phyloP scores from a whole-genome alignment of 2,329 filamentous ascomycete genomes.

The Cyanodermella asteris region DNA sequence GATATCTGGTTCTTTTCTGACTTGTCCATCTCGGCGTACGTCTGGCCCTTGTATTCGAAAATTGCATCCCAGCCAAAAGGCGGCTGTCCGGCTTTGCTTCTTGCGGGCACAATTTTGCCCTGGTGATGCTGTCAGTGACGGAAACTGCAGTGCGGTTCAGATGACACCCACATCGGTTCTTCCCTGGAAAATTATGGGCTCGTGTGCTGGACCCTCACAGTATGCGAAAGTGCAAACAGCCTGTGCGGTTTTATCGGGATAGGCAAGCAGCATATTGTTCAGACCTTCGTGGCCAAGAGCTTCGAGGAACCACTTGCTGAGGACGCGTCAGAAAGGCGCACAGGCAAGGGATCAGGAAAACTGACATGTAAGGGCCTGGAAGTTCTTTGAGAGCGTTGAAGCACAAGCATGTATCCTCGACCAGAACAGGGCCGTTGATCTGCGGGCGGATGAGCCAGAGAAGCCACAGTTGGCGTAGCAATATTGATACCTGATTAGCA shows the following conservation, averaged over 20 bases:
- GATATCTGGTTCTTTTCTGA: slow-evolving; percentile 86
- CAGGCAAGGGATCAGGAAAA: slow-evolving; percentile 5
- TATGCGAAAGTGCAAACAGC: slow-evolving; percentile 95
- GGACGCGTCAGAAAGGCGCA: neutral
- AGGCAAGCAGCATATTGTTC: slow-evolving; percentile 74
- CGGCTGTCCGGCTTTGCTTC: slow-evolving; percentile 16
- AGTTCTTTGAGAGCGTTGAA: slow-evolving; percentile 81
- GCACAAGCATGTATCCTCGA: slow-evolving; percentile 88
- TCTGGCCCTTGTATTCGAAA: slow-evolving; percentile 82
- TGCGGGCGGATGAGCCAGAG: slow-evolving; percentile 15
- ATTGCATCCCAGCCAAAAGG: slow-evolving; percentile 74
- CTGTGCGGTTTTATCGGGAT: slow-evolving; percentile 75
- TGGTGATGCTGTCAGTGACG: neutral
- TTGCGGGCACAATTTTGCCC: slow-evolving; percentile 65
- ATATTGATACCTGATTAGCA: slow-evolving; percentile 21
- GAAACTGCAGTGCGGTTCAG: neutral
- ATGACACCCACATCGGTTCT: slow-evolving; percentile 46
- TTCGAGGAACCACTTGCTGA: slow-evolving; percentile 82
- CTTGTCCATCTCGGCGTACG: slow-evolving; percentile 89
- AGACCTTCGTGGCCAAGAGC: slow-evolving; percentile 63
- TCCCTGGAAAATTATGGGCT: slow-evolving; percentile 79
- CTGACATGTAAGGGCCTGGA: slow-evolving; percentile 87
- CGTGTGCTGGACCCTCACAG: slow-evolving; percentile 60
- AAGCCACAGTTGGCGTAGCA: neutral
- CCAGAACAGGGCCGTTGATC: slow-evolving; percentile 71